Percentiles rank a stretch among this genome's conserved stretches.
Evolutionary conservation across 2,329 filamentous ascomycete genomes (phyloP).

Genomic region (Amauroascus niger): DNA sequence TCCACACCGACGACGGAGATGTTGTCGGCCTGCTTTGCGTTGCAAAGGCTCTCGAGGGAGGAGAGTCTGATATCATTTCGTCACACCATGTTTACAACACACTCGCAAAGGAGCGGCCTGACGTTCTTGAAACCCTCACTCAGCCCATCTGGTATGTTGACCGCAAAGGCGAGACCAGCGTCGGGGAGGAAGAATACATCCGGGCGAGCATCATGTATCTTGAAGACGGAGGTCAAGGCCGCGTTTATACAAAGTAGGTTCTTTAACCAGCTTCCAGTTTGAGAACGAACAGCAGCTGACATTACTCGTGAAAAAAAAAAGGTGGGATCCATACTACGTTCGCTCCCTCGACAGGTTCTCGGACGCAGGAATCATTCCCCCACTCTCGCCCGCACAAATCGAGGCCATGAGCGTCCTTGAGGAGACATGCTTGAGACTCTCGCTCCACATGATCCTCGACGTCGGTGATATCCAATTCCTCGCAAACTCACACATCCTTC

Average conservation of each 20-base stretch:
- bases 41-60: slow-evolving; percentile 66
- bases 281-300: background rate
- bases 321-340: slow-evolving; percentile 82
- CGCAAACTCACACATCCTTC: slow-evolving; percentile 68
- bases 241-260: slow-evolving; percentile 62
- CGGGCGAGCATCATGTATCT: slow-evolving; percentile 64
- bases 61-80: slow-evolving; percentile 72
- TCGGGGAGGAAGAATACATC: slow-evolving; percentile 66
- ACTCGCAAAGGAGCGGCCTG: slow-evolving; percentile 63
- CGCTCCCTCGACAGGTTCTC: slow-evolving; percentile 65
- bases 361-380: slow-evolving; percentile 60
- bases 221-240: slow-evolving; percentile 55
- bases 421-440: slow-evolving; percentile 60
- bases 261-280: background rate
- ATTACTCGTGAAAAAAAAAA: slow-evolving; percentile 16
- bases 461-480: slow-evolving; percentile 84
- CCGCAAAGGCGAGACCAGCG: slow-evolving; percentile 71
- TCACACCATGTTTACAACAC: slow-evolving; percentile 74
- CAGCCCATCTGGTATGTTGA: slow-evolving; percentile 86
- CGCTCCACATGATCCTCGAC: slow-evolving; percentile 77
- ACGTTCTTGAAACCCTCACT: slow-evolving; percentile 65
- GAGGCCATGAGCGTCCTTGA: slow-evolving; percentile 63
- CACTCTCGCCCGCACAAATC: slow-evolving; percentile 58
- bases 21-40: slow-evolving; percentile 77
- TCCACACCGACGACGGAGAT: slow-evolving; percentile 75